Evolutionary conservation across 2,329 filamentous ascomycete species (phyloP).

Genomic region (Coleophoma cylindrospora): DNA sequence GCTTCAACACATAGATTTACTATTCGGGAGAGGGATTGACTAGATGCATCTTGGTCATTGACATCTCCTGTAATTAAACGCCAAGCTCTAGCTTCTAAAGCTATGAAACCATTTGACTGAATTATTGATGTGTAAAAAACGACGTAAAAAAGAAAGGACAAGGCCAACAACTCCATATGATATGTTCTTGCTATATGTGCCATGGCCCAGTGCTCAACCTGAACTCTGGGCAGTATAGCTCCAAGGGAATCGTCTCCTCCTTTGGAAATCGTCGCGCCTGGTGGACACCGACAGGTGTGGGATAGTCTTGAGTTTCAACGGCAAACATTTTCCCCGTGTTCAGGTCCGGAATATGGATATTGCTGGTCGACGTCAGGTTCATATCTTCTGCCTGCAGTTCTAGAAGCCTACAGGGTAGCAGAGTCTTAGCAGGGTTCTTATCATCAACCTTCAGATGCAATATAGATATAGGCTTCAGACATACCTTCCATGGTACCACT

Average conservation of each 20-base stretch:
- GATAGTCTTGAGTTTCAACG: constrained; percentile 11
- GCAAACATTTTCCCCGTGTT: constrained; percentile 13
- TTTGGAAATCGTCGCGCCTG: constrained; percentile 1
- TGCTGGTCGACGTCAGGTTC: constrained; percentile 14
- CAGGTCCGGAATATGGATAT: constrained; percentile 17
- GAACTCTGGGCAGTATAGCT: not conserved
- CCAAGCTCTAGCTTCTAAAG: too few species aligned
- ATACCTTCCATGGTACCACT: constrained; percentile 13
- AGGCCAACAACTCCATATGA: too few species aligned
- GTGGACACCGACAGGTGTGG: constrained; percentile 4
- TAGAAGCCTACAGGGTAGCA: not conserved
- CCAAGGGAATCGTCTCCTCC: not conserved
- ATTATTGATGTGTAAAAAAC: too few species aligned
- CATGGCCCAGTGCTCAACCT: not conserved
- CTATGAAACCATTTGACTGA: too few species aligned
- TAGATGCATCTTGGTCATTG: too few species aligned
- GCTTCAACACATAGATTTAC: too few species aligned
- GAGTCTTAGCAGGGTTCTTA: not conserved
- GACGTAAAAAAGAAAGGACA: too few species aligned
- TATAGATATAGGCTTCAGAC: not conserved
- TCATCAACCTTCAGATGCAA: too few species aligned
- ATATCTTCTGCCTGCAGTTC: constrained; percentile 3
- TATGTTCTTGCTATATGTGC: not conserved
- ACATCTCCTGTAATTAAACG: too few species aligned
- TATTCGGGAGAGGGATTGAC: too few species aligned